Evolutionary conservation across 208 protist species (phyloP), one percentile per base, ranked within the genome.

Genomic region (Trypanosoma avium): DNA sequence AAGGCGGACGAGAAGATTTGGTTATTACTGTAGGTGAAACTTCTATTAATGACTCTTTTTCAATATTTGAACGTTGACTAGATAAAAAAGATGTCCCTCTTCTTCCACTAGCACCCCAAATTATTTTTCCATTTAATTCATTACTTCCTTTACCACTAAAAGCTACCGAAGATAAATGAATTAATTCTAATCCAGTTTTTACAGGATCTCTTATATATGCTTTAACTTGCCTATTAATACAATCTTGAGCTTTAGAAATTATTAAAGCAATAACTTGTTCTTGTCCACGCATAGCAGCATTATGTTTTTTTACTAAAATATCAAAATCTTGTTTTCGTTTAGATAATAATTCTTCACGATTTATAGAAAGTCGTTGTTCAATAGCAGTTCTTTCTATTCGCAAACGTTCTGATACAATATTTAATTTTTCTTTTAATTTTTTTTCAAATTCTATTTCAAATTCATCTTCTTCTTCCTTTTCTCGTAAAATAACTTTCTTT

Each of bases 131-230:
- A 26, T 24, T 24, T 19, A 50, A 7, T 30, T 10, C 45, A n/a
- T 1, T 50, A n/a, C 7, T 24, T 10, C 45, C 45, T 21, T 3
- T 2, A 19, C 48, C 49, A 2, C 35, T 36, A 19, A 66, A 22
- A 1, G 61, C 61, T 13, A 27, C 22, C 27, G 50, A 19, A 8
- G 63, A 49, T 13, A 70, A 43, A 32, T 64, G 48, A 22, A 55
- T 38, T n/a, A 74, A 32, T 21, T 80, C 68, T 17, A 80, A 49
- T 9, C 61, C 53, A n/a, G 74, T 77, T 29, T 77, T 80, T 22
- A 70, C 47, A 10, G 74, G 62, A 30, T 68, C 68, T 47, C 38
- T 59, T 10, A 52, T 54, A 35, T 65, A 49, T 21, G 70, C 74
- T 21, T 67, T 36, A 13, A 69, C 48, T 47, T 80, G 74, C 17